Base-by-base conservation (phyloP, 2,329 filamentous ascomycete genomes). In the Scolecobasidium constrictum region DNA sequence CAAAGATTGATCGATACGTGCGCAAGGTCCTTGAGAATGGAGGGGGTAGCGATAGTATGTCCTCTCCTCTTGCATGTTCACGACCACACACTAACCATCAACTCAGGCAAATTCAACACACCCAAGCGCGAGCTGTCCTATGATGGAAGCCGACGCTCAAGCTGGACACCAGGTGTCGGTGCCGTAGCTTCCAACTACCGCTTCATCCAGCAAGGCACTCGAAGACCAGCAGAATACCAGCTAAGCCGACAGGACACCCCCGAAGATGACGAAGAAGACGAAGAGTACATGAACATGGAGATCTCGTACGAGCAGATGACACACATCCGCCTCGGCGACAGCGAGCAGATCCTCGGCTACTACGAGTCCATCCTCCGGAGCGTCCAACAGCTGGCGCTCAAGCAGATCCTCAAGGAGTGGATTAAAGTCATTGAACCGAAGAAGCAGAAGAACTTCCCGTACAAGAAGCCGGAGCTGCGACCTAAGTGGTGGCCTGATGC, bases 401-500 rank as follows among this genome's bases (percentile, higher is more conserved):
- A 86, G 58, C 64, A 78, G 19, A 78, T 86, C 41, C 77, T 77
- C 23, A 87, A 86, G 56, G 78, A 75, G 9, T 86, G 82, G 75
- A 78, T 87, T 46, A 85, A 85, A 54, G 69, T 76, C 2, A 75
- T 86, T 2, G 81, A 83, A 51, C 83, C 83, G 0, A 85, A 83
- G 61, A 87, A 87, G 58, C 82, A 86, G 58, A 80, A 79, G 0
- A 80, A 75, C 15, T 77, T 83, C 51, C 82, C 83, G 0, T 87
- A 87, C 53, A 82, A 69, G 44, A 65, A 71, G 26, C 67, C 75
- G 37, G 68, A 46, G 11, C 40, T 44, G 16, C 42, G 53, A 2
- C 60, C 61, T 9, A 44, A 35, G 3, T 63, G 58, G 55, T 63
- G 60, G 61, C 60, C 61, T 7, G 23, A 50, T 3, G 40, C 67